These are phyloP conservation scores for Taxawa tesnikishii DNA, from an alignment of 2,329 filamentous ascomycete genomes.

Conservation along the genomic window DNA sequence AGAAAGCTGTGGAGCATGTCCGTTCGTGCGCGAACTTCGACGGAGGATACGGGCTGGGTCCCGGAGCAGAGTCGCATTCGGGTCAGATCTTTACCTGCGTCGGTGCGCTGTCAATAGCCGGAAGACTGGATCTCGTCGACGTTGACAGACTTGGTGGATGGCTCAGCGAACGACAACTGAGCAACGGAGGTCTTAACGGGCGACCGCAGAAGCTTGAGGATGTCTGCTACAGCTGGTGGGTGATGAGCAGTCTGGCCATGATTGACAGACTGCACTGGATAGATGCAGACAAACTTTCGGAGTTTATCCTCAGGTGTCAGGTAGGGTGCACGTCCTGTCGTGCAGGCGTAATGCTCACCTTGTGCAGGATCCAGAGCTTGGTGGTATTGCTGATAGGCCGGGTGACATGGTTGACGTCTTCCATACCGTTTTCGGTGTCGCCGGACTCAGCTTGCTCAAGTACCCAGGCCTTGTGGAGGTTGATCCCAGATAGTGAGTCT, in stretches of 20 bases:
- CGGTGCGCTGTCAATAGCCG: slow-evolving; percentile 72
- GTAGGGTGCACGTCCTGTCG: no score
- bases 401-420: slow-evolving; percentile 96
- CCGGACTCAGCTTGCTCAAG: slow-evolving; percentile 73
- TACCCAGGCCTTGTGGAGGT: slow-evolving; percentile 67
- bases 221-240: slow-evolving; percentile 99
- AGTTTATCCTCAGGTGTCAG: slow-evolving; percentile 81
- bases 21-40: slow-evolving; percentile 83
- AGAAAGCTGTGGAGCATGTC: slow-evolving; percentile 69
- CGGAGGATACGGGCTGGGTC: slow-evolving; percentile 80
- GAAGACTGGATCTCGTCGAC: slow-evolving; percentile 69
- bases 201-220: slow-evolving; percentile 92
- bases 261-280: slow-evolving; percentile 87
- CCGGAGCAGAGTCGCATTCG: slow-evolving; percentile 86
- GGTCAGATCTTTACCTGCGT: slow-evolving; percentile 95
- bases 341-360: no score
- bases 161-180: slow-evolving; percentile 85
- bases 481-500: slow-evolving; percentile 69
- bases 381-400: slow-evolving; percentile 81
- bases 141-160: slow-evolving; percentile 68
- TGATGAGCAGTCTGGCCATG: slow-evolving; percentile 81
- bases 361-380: slow-evolving; percentile 56
- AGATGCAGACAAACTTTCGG: slow-evolving; percentile 63
- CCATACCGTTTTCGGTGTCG: slow-evolving; percentile 82
- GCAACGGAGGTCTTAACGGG: slow-evolving; percentile 82